phyloP scores from a whole-genome alignment of 1,284 basidiomycete genomes.

The Pholiota adiposa region DNA sequence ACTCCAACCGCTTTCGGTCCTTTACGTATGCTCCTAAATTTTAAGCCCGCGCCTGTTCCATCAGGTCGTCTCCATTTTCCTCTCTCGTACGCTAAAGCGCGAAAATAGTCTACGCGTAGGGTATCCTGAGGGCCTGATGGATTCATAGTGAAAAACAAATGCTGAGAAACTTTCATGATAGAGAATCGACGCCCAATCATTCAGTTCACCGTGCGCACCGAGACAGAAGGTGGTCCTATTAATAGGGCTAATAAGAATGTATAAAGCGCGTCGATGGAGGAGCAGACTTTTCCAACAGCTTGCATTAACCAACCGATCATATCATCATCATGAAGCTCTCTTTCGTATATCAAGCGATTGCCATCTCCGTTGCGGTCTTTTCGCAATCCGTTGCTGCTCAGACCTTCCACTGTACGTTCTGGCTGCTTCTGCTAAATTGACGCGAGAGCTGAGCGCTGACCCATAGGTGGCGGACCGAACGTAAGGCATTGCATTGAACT shows the following conservation, averaged over 20 bases:
- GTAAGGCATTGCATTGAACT: neutral
- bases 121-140: neutral
- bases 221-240: neutral
- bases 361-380: constrained; percentile 1
- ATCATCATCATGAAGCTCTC: constrained; percentile 9
- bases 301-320: neutral
- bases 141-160: neutral
- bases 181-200: neutral
- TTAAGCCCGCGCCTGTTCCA: neutral
- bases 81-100: neutral
- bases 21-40: too few relatives aligned
- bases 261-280: neutral
- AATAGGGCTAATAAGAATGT: neutral
- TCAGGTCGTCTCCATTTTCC: neutral
- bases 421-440: neutral
- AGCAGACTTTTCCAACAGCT: neutral
- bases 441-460: neutral
- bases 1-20: too few relatives aligned
- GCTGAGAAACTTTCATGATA: neutral
- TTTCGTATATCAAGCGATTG: neutral
- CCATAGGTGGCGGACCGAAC: neutral
- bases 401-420: constrained; percentile 1
- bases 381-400: neutral
- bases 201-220: neutral
- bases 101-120: neutral